phyloP scores from a whole-genome alignment of 1,284 basidiomycete species.

The Marasmius fiardii region DNA sequence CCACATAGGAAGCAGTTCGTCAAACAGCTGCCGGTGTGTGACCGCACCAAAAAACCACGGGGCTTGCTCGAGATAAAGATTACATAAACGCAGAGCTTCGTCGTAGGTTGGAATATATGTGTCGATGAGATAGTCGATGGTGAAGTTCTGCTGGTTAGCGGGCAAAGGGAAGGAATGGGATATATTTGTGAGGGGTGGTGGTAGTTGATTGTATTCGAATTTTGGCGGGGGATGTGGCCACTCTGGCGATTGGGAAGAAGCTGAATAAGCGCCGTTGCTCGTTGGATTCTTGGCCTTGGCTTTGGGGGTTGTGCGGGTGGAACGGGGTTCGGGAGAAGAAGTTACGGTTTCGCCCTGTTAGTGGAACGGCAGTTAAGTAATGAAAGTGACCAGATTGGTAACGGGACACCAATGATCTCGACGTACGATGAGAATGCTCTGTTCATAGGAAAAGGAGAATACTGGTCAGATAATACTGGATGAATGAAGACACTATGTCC shows the following conservation, averaged over 20 bases:
- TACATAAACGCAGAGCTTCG: constrained; percentile 51
- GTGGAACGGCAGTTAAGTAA: constrained; percentile 8
- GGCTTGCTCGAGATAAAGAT: constrained; percentile 66
- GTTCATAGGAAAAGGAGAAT: constrained; percentile 8
- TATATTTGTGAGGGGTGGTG: constrained; percentile 37
- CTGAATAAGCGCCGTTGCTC: neutral
- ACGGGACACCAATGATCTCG: neutral
- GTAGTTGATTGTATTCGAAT: constrained; percentile 15
- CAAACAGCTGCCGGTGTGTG: constrained; percentile 53
- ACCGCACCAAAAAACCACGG: constrained; percentile 77
- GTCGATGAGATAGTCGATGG: constrained; percentile 43
- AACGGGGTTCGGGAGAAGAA: constrained; percentile 14
- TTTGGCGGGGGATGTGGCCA: constrained; percentile 11
- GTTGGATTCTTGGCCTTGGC: neutral
- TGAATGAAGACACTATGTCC: neutral
- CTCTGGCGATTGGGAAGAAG: neutral
- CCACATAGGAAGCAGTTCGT: constrained; percentile 65
- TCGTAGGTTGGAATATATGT: constrained; percentile 54
- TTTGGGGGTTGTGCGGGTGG: neutral
- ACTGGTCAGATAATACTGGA: neutral
- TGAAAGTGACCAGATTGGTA: constrained; percentile 6
- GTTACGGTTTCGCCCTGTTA: constrained; percentile 34
- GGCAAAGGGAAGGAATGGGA: constrained; percentile 54
- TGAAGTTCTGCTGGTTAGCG: constrained; percentile 28
- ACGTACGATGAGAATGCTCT: constrained; percentile 54